Evolutionary conservation across 1,139 yeast genomes (phyloP), one percentile per base, ranked within the genome.

Genomic region (Protomyces arabidopsidicola): DNA sequence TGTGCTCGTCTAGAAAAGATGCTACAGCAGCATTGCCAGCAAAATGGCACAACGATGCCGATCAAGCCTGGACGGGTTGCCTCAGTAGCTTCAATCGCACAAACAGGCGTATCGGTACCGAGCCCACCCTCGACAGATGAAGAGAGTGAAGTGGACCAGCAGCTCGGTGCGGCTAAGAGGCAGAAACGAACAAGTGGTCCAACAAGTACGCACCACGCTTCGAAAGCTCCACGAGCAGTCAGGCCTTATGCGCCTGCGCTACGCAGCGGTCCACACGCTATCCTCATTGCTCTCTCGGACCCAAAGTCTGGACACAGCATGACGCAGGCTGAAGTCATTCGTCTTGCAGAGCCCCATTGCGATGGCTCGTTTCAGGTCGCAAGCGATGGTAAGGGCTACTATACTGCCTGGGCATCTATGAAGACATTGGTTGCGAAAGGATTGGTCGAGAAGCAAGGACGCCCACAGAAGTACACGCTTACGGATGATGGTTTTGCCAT

Each of bases 231-330:
- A 42, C n/a, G 50, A 16, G 51, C 63, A 9, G 77, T 72, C 63
- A 77, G 79, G 65, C 77, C 75, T 52, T 93, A 89, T 72, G 81
- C 91, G 0, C 98, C 98, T 0, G 79, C 81, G 54, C 84, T 84
- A 67, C 77, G 95, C 51, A 84, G 96, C 0, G 97, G 98, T 0
- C 95, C 90, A 0, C 93, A 88, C 75, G 97, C 95, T 0, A 87
- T 93, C 5, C 71, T 93, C 45, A 69, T 90, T 22, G 87, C 87
- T 0, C 74, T 93, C 14, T 78, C 82, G 61, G 77, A 83, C 53
- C 74, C 74, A 1, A 70, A 79, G 27, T 71, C 72, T 31, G 90
- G 90, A 0, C 66, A 65, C 9, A 76, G 78, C 1, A 72, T 88
- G 71, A 79, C 84, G 3, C 87, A 84, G 71, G 82, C 82, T 10